Base-by-base conservation (phyloP, 2,329 filamentous ascomycete genomes). In the Colletotrichum aenigma region DNA sequence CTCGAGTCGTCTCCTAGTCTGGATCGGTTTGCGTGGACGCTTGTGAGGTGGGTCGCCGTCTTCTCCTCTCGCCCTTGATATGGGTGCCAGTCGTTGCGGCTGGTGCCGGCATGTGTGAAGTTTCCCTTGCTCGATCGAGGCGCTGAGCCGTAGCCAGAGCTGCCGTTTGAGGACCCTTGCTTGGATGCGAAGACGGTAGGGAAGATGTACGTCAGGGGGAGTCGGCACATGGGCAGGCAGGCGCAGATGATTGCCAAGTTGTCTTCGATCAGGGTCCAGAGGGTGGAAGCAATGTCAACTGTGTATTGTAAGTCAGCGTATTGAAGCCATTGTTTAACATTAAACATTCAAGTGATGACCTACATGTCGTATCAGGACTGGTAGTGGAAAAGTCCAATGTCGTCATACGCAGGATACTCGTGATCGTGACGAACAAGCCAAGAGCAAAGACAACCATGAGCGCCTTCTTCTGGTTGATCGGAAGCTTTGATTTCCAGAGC, bases 401-500 rank as follows among this genome's bases (percentile, higher is more conserved):
- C 38, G 85, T 85, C 70, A 84, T 83, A 16, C 86, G 84, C 71
- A 87, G 74, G 60, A 87, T 85, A 15, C 86, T 87, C 4, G 85
- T 87, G 48, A 87, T 82, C 26, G 84, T 85, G 16, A 84, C 84
- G 64, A 86, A 84, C 6, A 84, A 77, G 36, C 87, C 87, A 13
- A 88, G 79, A 2, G 83, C 79, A 78, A 89, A 88, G 9, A 88
- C 82, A 34, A 83, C 74, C 73, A 86, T 85, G 38, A 89, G 77
- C 4, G 83, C 84, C 28, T 84, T 79, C 78, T 87, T 89, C 60
- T 86, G 84, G 13, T 80, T 79, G 7, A 79, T 77, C 4, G 84
- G 84, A 69, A 89, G 81, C 67, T 88, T 86, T 60, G 88, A 85
- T 21, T 81, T 78, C 82, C 86, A 87, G 16, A 90, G 83, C 24